These are phyloP conservation scores for Pleurotus platypus DNA, from an alignment of 768 basidiomycete species.

Conservation along the genomic window DNA sequence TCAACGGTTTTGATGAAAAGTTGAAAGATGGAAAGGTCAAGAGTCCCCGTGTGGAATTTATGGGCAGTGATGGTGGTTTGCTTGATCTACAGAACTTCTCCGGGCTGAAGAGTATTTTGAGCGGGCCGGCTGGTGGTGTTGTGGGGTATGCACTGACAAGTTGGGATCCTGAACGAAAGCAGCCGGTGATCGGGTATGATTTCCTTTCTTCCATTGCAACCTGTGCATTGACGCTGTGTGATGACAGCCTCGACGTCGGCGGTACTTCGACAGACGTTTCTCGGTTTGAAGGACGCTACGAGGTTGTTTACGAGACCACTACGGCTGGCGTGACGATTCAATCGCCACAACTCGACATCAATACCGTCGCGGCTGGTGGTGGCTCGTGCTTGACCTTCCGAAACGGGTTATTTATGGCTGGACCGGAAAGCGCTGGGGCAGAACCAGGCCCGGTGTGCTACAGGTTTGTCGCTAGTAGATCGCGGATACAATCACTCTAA, in stretches of 20 bases:
- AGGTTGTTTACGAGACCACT: conserved; percentile 92
- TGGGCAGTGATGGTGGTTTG: conserved; percentile 91
- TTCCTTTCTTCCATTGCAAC: neutral
- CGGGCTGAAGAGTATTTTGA: conserved; percentile 89
- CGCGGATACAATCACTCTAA: neutral
- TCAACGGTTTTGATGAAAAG: conserved; percentile 78
- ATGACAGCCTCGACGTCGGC: conserved; percentile 77
- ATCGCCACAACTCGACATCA: conserved; percentile 91
- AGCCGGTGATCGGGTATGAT: conserved; percentile 81
- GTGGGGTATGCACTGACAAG: conserved; percentile 93
- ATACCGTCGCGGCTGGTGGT: conserved; percentile 94
- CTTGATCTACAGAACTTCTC: conserved; percentile 82
- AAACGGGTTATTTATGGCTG: conserved; percentile 87
- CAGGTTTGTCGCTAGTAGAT: conserved; percentile 43
- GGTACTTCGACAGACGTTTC: conserved; percentile 97
- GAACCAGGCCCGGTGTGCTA: conserved; percentile 94
- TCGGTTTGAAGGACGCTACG: conserved; percentile 86
- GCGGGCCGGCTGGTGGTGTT: conserved; percentile 93
- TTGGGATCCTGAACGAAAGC: conserved; percentile 70
- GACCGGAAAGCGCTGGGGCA: conserved; percentile 91
- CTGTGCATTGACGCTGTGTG: too few relatives aligned
- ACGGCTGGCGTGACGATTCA: conserved; percentile 93
- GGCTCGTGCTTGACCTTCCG: conserved; percentile 86
- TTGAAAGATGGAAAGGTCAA: conserved; percentile 55
- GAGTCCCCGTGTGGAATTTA: conserved; percentile 85